A percentile compares a stretch with the other conserved stretches of the same genome.
phyloP scores from a whole-genome alignment of 768 basidiomycete genomes.

The Hygrophoropsis aurantiaca region DNA sequence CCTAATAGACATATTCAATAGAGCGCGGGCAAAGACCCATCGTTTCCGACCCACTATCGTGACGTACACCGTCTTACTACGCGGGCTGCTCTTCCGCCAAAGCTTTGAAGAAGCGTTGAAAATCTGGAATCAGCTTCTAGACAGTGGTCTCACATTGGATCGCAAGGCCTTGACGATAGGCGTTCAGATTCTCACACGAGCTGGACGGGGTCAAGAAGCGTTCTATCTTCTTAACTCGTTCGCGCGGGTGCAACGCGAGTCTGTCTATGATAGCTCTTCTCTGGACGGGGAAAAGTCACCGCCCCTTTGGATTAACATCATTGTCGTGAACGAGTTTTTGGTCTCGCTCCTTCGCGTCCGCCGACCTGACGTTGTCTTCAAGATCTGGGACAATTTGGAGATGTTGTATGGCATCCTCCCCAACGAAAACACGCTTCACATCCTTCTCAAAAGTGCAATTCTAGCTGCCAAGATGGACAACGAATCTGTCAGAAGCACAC shows the following conservation, averaged over 20 bases:
- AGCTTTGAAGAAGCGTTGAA: conserved; percentile 39
- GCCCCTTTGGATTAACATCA: conserved; percentile 21
- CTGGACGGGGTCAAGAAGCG: conserved; percentile 45
- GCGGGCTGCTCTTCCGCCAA: conserved; percentile 47
- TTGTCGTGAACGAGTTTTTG: conserved; percentile 45
- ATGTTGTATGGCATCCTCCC: conserved; percentile 58
- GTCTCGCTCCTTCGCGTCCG: conserved; percentile 45
- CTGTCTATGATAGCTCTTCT: conserved; percentile 13
- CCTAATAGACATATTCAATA: conserved; percentile 40
- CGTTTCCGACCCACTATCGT: conserved; percentile 41
- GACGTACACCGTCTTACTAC: conserved; percentile 55
- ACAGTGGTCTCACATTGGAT: conserved; percentile 40
- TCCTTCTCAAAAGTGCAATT: conserved; percentile 62
- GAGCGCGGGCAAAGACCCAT: conserved; percentile 22
- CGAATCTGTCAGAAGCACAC: conserved; percentile 48
- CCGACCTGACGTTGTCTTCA: conserved; percentile 64
- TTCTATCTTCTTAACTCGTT: conserved; percentile 49
- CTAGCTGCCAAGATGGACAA: conserved; percentile 52
- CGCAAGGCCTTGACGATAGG: conserved; percentile 48
- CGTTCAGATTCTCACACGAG: conserved; percentile 46
- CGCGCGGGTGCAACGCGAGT: conserved; percentile 20
- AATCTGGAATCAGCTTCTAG: conserved; percentile 43
- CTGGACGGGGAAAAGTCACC: conserved; percentile 12
- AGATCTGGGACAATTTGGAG: conserved; percentile 67
- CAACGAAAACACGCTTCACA: conserved; percentile 53